Evolutionary conservation across 441 rosid species (phyloP).

Genomic region (Manihot esculenta): DNA sequence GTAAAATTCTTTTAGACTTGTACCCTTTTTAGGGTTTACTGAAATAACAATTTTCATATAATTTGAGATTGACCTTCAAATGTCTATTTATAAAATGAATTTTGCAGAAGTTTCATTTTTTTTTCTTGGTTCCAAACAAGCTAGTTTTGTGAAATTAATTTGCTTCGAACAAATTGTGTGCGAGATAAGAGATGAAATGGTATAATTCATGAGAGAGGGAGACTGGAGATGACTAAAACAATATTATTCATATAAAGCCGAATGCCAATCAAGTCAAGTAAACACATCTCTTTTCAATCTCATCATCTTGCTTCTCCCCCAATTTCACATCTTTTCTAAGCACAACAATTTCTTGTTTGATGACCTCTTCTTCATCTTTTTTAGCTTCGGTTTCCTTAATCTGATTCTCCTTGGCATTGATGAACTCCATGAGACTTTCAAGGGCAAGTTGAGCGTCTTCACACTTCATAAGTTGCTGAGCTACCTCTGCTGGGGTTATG

Average conservation of each 20-base stretch:
- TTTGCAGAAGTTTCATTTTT: no score
- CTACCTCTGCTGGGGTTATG: constrained; percentile 51
- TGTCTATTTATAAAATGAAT: no score
- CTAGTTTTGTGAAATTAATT: no score
- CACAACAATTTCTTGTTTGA: constrained; percentile 21
- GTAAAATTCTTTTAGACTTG: no score
- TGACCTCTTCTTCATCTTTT: constrained; percentile 14
- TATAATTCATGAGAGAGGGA: no score
- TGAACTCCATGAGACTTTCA: constrained; percentile 27
- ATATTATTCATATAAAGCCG: constrained; percentile 2
- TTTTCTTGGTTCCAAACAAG: no score
- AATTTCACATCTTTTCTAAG: constrained; percentile 1
- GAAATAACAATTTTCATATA: no score
- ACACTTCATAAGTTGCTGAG: constrained; percentile 44
- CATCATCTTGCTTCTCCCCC: background rate
- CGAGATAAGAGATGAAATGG: background rate
- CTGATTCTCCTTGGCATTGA: constrained; percentile 29
- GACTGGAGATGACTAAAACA: background rate
- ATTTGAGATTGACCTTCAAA: no score
- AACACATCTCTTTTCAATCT: constrained; percentile 1
- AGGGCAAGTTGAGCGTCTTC: constrained; percentile 30
- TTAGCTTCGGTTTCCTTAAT: background rate
- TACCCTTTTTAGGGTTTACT: no score
- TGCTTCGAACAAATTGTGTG: background rate
- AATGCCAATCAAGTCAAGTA: constrained; percentile 7